A percentile compares a stretch with the other conserved stretches of the same genome.
Evolutionary conservation across 129 eudicot genomes (phyloP).

Genomic region (Artemisia argyi): DNA sequence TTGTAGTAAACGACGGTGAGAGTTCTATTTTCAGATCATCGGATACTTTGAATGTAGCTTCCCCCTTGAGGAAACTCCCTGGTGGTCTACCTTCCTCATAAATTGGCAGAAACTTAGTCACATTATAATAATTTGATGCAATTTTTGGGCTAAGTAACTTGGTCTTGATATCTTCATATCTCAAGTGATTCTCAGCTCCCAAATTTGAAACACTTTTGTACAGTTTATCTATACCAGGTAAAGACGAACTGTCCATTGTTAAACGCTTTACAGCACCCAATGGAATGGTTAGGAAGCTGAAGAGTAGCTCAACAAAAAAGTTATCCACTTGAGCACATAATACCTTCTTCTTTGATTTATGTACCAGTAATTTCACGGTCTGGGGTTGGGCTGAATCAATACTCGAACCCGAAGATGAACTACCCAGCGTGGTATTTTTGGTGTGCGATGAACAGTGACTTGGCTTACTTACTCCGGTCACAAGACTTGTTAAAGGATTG

Average conservation of each 20-base stretch:
- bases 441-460: too few species aligned
- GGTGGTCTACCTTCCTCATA: neutral
- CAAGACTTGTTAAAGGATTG: too few species aligned
- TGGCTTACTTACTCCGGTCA: too few species aligned
- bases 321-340: too few species aligned
- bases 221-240: slow-evolving; percentile 30
- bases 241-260: neutral
- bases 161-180: slow-evolving; percentile 21
- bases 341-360: too few species aligned
- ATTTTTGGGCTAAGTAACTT: slow-evolving; percentile 32
- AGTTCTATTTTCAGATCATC: slow-evolving; percentile 28
- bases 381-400: too few species aligned
- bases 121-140: neutral
- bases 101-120: slow-evolving; percentile 24
- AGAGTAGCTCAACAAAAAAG: too few species aligned
- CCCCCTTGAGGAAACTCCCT: slow-evolving; percentile 26
- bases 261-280: too few species aligned
- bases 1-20: slow-evolving; percentile 15
- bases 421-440: too few species aligned
- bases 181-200: slow-evolving; percentile 23
- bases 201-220: slow-evolving; percentile 30
- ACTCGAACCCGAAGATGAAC: too few species aligned
- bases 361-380: too few species aligned
- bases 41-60: slow-evolving; percentile 26
- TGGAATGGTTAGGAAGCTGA: too few species aligned